Percentiles rank a stretch among this genome's conserved stretches.
Evolutionary conservation across 352 stramenopile genomes (phyloP).

Genomic region (Phytophthora crassamura): DNA sequence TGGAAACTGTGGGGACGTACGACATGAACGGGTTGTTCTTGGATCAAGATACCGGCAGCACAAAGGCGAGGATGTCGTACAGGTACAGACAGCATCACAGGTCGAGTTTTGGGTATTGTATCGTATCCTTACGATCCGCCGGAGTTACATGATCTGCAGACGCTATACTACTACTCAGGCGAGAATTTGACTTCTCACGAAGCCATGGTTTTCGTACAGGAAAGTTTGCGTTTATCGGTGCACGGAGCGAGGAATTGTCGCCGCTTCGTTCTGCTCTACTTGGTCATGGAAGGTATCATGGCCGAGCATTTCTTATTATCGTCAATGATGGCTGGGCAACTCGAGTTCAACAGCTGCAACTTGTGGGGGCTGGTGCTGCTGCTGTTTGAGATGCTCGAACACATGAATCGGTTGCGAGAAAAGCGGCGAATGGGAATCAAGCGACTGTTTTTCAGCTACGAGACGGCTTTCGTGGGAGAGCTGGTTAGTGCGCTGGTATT

Average conservation of each 20-base stretch:
- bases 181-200: conserved; percentile 5
- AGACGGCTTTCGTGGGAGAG: conserved; percentile 9
- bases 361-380: conserved; percentile 1
- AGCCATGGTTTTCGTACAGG: conserved; percentile 11
- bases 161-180: conserved; percentile 6
- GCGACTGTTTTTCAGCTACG: conserved; percentile 16
- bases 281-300: conserved; percentile 22
- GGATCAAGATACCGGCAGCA: conserved; percentile 4
- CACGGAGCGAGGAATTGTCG: conserved; percentile 9
- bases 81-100: conserved; percentile 15
- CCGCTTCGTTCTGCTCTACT: conserved; percentile 6
- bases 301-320: conserved; percentile 19
- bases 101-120: conserved; percentile 10
- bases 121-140: conserved; percentile 13
- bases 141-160: conserved; percentile 1
- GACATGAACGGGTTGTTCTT: conserved; percentile 14
- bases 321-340: background rate
- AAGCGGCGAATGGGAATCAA: background rate
- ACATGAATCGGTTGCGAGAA: background rate
- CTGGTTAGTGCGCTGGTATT: background rate
- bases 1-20: conserved; percentile 7
- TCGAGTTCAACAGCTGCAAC: conserved; percentile 6
- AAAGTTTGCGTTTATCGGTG: conserved; percentile 4
- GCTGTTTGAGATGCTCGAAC: conserved; percentile 16
- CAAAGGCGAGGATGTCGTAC: background rate